Evolutionary conservation across 345 rosid species (phyloP).

Genomic region (Clausena lansium): DNA sequence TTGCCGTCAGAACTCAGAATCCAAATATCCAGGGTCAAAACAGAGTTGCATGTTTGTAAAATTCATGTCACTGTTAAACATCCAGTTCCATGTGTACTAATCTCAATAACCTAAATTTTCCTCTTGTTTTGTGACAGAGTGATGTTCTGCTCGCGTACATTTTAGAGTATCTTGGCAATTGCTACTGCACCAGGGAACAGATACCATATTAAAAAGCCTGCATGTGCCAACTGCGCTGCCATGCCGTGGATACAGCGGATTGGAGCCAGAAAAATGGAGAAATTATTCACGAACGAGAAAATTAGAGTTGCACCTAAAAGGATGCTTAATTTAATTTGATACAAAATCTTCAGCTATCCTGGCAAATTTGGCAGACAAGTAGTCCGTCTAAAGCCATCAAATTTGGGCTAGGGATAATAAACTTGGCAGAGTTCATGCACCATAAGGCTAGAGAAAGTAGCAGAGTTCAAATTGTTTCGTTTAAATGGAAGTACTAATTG

Average conservation of each 20-base stretch:
- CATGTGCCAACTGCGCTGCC: background rate
- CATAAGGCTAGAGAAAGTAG: background rate
- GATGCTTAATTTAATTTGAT: background rate
- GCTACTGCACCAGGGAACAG: background rate
- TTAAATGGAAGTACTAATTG: background rate
- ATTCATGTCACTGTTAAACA: background rate
- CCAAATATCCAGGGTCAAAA: background rate
- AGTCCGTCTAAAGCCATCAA: constrained; percentile 7
- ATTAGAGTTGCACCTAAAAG: background rate
- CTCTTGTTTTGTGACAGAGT: background rate
- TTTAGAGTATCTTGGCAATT: background rate
- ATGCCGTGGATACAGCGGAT: no score
- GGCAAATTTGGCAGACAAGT: constrained; percentile 9
- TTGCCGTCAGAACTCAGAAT: background rate
- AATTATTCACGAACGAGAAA: background rate
- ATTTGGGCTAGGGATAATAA: background rate
- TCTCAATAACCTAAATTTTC: background rate
- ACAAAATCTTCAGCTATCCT: background rate
- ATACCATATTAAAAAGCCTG: background rate
- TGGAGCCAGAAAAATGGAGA: no score
- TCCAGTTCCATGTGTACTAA: background rate
- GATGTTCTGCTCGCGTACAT: background rate
- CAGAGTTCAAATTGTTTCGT: background rate
- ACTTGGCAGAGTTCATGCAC: background rate
- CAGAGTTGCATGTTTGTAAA: background rate